Percentiles rank a stretch among this genome's conserved stretches.
These are phyloP conservation scores for Zygnema circumcarinatum DNA, from an alignment of 139 green algal genomes.

Conservation along the genomic window DNA sequence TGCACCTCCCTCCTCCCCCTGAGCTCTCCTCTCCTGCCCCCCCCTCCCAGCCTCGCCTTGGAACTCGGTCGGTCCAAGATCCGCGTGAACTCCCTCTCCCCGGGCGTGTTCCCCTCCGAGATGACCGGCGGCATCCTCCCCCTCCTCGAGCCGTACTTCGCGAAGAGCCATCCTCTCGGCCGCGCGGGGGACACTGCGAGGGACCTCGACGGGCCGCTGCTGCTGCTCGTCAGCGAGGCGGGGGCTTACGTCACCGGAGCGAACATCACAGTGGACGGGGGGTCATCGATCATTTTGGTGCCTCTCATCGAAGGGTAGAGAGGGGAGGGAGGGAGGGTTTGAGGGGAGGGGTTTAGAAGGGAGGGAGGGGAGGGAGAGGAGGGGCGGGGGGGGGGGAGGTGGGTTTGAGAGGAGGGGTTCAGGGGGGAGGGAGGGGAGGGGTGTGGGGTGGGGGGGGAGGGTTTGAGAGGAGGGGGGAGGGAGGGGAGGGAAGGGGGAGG, in stretches of 20 bases:
- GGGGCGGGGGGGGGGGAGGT: too few relatives aligned
- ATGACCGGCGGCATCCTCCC: neutral
- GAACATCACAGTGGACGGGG: conserved; percentile 16
- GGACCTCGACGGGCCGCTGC: conserved; percentile 18
- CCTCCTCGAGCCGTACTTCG: neutral
- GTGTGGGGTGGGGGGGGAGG: too few relatives aligned
- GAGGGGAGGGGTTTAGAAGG: too few relatives aligned
- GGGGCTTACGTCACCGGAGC: conserved; percentile 27
- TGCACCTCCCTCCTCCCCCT: too few relatives aligned
- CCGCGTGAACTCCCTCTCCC: conserved; percentile 20
- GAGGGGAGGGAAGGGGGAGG: too few relatives aligned
- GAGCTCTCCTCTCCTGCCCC: too few relatives aligned
- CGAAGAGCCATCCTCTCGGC: neutral
- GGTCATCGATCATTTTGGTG: neutral
- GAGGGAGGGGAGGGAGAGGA: too few relatives aligned
- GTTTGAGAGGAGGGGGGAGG: too few relatives aligned
- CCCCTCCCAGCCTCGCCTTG: neutral
- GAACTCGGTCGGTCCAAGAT: conserved; percentile 10
- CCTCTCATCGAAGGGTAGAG: neutral
- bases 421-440: too few relatives aligned
- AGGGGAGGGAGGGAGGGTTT: too few relatives aligned
- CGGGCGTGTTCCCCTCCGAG: neutral
- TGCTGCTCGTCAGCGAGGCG: conserved; percentile 17
- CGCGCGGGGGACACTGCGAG: neutral
- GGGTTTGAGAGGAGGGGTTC: too few relatives aligned